Conservation (phyloP, 176 grass and related monocot genomes). For the Oryza meyeriana region DNA sequence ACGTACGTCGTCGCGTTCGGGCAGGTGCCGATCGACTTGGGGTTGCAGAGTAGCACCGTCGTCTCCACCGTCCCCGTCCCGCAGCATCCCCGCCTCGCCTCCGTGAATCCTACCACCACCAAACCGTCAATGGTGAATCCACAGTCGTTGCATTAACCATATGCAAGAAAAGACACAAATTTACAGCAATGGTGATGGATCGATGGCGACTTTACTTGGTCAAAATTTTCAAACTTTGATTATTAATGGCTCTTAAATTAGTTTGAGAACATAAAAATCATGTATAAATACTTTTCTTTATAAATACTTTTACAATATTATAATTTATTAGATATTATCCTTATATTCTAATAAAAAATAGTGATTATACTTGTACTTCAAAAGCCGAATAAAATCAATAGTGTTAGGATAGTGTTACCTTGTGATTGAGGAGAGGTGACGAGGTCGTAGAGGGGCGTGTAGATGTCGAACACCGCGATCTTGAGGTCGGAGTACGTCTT, state of each 20-base stretch:
- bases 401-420: too few relatives aligned
- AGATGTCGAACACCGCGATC: slow-evolving; percentile 90
- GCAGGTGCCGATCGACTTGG: slow-evolving; percentile 81
- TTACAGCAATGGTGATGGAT: too few relatives aligned
- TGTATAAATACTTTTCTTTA: too few relatives aligned
- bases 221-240: too few relatives aligned
- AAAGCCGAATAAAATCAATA: too few relatives aligned
- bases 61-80: slow-evolving; percentile 77
- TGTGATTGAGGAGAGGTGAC: slow-evolving; percentile 39
- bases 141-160: not conserved
- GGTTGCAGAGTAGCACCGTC: slow-evolving; percentile 85
- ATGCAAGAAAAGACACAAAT: not conserved
- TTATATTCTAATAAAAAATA: too few relatives aligned
- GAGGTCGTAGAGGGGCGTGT: slow-evolving; percentile 65
- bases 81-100: slow-evolving; percentile 68
- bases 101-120: slow-evolving; percentile 58
- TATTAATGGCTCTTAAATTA: too few relatives aligned
- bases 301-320: too few relatives aligned
- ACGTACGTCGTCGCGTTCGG: slow-evolving; percentile 76
- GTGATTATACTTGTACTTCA: too few relatives aligned
- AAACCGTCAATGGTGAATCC: not conserved
- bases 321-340: too few relatives aligned
- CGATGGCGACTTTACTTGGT: too few relatives aligned
- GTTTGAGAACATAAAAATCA: too few relatives aligned
- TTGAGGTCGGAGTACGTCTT: slow-evolving; percentile 60